Base-by-base conservation (phyloP, 768 basidiomycete genomes). In the Russula lepida region DNA sequence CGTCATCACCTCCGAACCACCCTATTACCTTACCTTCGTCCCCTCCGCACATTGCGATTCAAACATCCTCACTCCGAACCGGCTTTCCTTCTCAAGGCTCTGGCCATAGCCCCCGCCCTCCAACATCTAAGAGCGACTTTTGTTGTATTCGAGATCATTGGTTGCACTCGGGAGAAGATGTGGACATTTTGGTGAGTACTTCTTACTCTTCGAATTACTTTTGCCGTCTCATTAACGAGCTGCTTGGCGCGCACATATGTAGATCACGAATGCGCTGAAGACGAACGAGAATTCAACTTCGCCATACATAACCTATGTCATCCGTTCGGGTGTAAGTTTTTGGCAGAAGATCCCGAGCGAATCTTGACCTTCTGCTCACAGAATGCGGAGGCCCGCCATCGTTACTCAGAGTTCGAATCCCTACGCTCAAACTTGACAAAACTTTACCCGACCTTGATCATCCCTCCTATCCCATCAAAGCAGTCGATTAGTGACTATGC, bases 371-470 rank as follows among this genome's bases (percentile, higher is more conserved):
- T 17, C 33, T n/a, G 25, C 59, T 15, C 17, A 27, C 68, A 98
- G 95, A 84, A 79, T 65, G 80, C 85, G 7, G 87, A 92, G 68
- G 85, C 92, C 12, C 82, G 84, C 35, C 90, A 97, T 67, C 84
- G 97, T 44, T 99, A 99, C 74, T 98, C 95, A 3, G 94, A 98
- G 72, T 99, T 99, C 73, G 93, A 98, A 74, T 93, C 92, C 25
- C 78, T 99, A 43, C 85, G 97, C 54, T 79, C 81, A 55, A 88
- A 81, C 63, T 82, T 99, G 51, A 79, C 84, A 54, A 92, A 85
- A 69, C 79, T 99, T 48, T 97, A 99, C 71, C 97, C 97, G 0
- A 97, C 95, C 9, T 76, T 95, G 67, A 98, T 99, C 69, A 88
- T 99, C 62, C 95, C 97, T 2, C 97, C 97, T 46, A 97, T 99